Conservation (phyloP, 2,329 filamentous ascomycete species). For the Exophiala spinifera region DNA sequence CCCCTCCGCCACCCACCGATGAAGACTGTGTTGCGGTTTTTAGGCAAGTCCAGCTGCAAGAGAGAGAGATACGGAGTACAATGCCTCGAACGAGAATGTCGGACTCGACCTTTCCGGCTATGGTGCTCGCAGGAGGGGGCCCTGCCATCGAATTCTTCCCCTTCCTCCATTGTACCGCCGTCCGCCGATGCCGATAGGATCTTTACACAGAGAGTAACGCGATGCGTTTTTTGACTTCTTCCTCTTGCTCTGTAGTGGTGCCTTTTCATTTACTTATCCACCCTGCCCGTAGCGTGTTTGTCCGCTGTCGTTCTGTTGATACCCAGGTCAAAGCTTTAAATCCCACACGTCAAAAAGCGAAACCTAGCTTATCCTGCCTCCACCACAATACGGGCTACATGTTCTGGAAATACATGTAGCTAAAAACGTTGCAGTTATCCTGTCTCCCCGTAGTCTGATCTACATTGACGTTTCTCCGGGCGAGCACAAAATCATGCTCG, state of each 20-base stretch:
- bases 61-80: background rate
- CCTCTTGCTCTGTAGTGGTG: background rate
- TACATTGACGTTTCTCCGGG: background rate
- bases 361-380: conserved; percentile 1
- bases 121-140: background rate
- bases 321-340: background rate
- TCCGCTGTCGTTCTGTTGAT: background rate
- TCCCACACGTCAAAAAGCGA: background rate
- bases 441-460: background rate
- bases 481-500: background rate
- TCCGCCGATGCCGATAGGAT: conserved; percentile 4
- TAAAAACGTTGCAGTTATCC: background rate
- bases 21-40: background rate
- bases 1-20: background rate
- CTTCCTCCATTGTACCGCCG: conserved; percentile 1
- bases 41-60: background rate
- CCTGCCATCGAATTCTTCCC: background rate
- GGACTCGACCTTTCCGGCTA: background rate
- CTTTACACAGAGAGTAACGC: background rate
- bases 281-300: background rate
- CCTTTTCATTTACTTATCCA: background rate
- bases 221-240: conserved; percentile 3
- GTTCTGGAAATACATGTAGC: no score
- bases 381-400: background rate
- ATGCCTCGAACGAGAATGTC: background rate